These are phyloP conservation scores for Nepenthes mirabilis DNA, from an alignment of 148 eudicot genomes.

Conservation along the genomic window DNA sequence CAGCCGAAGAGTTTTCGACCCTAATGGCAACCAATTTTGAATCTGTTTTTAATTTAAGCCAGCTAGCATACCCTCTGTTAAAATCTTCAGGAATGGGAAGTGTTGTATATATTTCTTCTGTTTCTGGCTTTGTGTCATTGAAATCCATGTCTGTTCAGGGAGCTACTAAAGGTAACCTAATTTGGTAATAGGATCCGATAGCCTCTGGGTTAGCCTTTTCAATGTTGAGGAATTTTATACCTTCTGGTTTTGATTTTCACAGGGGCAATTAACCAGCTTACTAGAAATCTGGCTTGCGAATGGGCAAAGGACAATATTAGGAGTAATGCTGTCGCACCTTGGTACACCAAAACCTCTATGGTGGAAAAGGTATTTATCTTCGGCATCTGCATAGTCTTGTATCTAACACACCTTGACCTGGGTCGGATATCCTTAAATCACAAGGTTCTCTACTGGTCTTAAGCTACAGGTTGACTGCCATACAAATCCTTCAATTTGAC, in stretches of 20 bases:
- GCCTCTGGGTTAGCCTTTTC: not conserved
- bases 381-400: not conserved
- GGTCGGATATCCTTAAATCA: not conserved
- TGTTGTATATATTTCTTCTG: constrained; percentile 57
- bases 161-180: constrained; percentile 28
- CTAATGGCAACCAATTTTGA: constrained; percentile 58
- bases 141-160: no score
- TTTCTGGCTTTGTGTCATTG: constrained; percentile 45
- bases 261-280: constrained; percentile 79
- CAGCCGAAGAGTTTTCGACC: constrained; percentile 40
- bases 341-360: constrained; percentile 38
- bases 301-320: constrained; percentile 47
- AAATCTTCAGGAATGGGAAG: constrained; percentile 49
- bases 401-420: not conserved
- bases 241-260: constrained; percentile 1
- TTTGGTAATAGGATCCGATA: not conserved
- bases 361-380: constrained; percentile 25
- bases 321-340: constrained; percentile 39
- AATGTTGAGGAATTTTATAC: not conserved
- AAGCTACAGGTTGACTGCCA: no score
- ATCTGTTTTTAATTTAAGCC: constrained; percentile 55
- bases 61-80: constrained; percentile 53
- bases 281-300: constrained; percentile 38
- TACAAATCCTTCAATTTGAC: no score
- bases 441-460: not conserved